Percentiles rank a stretch among this genome's conserved stretches.
Conservation (phyloP, 768 basidiomycete species). For the Kwoniella sp. region DNA sequence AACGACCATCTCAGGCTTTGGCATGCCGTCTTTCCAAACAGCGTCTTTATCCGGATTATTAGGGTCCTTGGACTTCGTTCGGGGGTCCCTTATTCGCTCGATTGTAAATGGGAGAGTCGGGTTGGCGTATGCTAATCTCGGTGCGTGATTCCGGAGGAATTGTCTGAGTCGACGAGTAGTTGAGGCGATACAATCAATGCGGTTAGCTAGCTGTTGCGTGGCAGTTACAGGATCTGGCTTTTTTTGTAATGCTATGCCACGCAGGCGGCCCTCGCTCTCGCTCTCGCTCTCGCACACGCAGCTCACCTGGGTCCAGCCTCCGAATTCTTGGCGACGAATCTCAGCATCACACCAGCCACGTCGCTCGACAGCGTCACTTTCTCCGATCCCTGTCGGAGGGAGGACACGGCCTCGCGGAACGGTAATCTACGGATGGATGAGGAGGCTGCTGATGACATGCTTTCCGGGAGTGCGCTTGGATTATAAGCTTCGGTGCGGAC, state of each 20-base stretch:
- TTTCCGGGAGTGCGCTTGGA: background rate
- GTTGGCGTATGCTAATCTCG: constrained; percentile 41
- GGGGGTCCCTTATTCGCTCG: constrained; percentile 38
- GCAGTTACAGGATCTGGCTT: no score
- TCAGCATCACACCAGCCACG: constrained; percentile 25
- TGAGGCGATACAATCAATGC: no score
- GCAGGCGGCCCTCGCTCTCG: no score
- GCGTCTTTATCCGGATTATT: constrained; percentile 25
- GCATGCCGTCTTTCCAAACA: constrained; percentile 23
- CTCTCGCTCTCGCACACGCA: no score
- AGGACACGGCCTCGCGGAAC: constrained; percentile 20
- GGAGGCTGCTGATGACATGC: constrained; percentile 16
- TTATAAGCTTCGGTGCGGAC: no score
- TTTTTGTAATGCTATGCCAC: no score
- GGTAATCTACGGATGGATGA: constrained; percentile 21
- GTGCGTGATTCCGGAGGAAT: constrained; percentile 32
- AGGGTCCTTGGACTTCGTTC: constrained; percentile 26
- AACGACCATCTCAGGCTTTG: constrained; percentile 29
- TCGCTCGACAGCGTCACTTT: constrained; percentile 19
- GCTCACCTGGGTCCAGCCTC: constrained; percentile 40
- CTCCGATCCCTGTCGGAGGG: constrained; percentile 19
- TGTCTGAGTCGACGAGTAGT: constrained; percentile 29
- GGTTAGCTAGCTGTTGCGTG: no score
- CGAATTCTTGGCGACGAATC: constrained; percentile 36
- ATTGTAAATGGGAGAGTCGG: constrained; percentile 27